A percentile compares a stretch with the other conserved stretches of the same genome.
These are phyloP conservation scores for Lycium barbarum DNA, from an alignment of 257 asterid genomes.

Conservation along the genomic window DNA sequence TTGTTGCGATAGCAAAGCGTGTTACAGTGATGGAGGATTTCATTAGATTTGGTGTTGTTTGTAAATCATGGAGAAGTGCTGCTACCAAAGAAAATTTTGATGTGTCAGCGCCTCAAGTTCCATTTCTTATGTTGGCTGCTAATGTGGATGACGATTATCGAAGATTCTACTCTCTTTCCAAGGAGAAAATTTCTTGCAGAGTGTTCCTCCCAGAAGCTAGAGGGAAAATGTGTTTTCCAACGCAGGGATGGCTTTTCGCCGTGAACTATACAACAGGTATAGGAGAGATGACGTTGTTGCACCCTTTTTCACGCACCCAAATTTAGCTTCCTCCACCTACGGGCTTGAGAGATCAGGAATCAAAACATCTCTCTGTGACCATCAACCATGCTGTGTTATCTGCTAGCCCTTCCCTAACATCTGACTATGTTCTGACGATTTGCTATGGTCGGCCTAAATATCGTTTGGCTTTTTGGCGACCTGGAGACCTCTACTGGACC, in stretches of 20 bases:
- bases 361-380: neutral
- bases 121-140: conserved; percentile 24
- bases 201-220: neutral
- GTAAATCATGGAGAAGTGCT: neutral
- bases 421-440: neutral
- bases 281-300: neutral
- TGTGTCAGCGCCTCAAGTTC: neutral
- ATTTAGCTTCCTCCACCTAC: neutral
- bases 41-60: conserved; percentile 2
- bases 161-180: neutral
- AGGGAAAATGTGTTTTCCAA: no score
- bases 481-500: neutral
- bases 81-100: neutral
- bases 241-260: neutral
- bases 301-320: neutral
- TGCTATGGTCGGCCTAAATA: neutral
- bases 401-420: neutral
- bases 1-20: conserved; percentile 5
- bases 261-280: neutral
- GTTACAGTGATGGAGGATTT: conserved; percentile 25
- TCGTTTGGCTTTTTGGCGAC: neutral
- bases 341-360: no score
- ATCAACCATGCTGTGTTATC: neutral
- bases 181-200: neutral
- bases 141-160: neutral